Base-by-base conservation (phyloP, 2,329 filamentous ascomycete species). In the Botrytis fabae region DNA sequence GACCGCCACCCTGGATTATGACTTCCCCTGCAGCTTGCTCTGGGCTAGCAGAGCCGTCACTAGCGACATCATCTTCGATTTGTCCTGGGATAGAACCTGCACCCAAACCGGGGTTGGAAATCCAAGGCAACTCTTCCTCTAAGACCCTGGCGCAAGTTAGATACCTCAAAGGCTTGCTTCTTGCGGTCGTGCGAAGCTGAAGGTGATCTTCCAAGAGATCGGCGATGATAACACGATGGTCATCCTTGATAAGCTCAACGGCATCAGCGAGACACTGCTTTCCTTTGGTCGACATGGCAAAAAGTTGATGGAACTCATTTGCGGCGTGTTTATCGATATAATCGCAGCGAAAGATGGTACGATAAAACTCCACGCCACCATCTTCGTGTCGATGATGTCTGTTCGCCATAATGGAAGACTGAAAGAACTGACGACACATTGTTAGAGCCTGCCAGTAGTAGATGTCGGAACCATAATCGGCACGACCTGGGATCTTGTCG, bases 111-210 rank as follows among this genome's bases (percentile, higher is more conserved):
- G 70, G 70, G 20, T 32, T 42, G 10, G 20, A 38, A 25, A 70
- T 48, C 90, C 90, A 92, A 10, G 89, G 89, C 75, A 90, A 84
- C 80, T 92, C 90, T 42, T 83, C 83, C 71, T 87, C 86, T 72
- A 88, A 86, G 42, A 91, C 83, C 74, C 85, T 65, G n/a, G 61
- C 59, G 35, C 72, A 73, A 44, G 72, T 73, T 9, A 73, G 10
- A 35, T 73, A 73, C 38, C 65, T 42, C 59, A 71, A 62, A 6
- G 57, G 60, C 46, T 63, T 70, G n/a, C 44, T 64, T 42, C 66
- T 59, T 6, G 14, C 46, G 4, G 57, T 62, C 6, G 32, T 57
- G 18, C 46, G 40, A 10, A 71, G 48, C 18, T 70, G 59, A 28
- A 63, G 38, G 35, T 71, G 28, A 16, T 73, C 72, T 20, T 35